These are phyloP conservation scores for Scenedesmus sp. DNA, from an alignment of 163 green algal genomes.

Conservation along the genomic window DNA sequence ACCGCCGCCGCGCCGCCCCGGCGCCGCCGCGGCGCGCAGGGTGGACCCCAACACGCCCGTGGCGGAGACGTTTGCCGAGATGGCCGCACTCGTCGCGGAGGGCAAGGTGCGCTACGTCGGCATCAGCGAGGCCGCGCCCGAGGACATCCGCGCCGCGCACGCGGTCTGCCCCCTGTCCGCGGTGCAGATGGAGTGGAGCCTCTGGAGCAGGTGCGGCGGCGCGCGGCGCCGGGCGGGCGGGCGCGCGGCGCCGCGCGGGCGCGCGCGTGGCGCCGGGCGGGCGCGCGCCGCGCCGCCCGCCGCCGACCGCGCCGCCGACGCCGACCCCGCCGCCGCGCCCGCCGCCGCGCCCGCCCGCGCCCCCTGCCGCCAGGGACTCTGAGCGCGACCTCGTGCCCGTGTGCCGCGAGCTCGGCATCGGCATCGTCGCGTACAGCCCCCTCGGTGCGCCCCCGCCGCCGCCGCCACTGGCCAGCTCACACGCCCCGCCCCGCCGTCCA, in stretches of 20 bases:
- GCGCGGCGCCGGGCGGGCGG: too few relatives aligned
- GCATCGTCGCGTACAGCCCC: slow-evolving; percentile 73
- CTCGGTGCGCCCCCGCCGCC: too few relatives aligned
- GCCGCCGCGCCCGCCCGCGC: too few relatives aligned
- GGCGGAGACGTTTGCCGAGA: slow-evolving; percentile 50
- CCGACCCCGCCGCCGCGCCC: too few relatives aligned
- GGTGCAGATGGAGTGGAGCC: slow-evolving; percentile 73
- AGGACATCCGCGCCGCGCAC: slow-evolving; percentile 67
- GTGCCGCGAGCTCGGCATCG: slow-evolving; percentile 76
- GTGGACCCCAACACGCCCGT: slow-evolving; percentile 48
- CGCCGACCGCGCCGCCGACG: too few relatives aligned
- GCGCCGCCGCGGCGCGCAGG: neutral
- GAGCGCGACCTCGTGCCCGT: slow-evolving; percentile 63
- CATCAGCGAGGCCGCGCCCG: slow-evolving; percentile 57
- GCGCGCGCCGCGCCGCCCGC: too few relatives aligned
- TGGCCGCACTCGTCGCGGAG: slow-evolving; percentile 63
- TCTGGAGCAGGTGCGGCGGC: slow-evolving; percentile 65
- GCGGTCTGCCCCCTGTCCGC: slow-evolving; percentile 68
- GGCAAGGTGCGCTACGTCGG: slow-evolving; percentile 74
- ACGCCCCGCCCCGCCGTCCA: slow-evolving; percentile 32
- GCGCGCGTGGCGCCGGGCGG: too few relatives aligned
- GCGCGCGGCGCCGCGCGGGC: too few relatives aligned
- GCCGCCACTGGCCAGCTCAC: slow-evolving; percentile 68
- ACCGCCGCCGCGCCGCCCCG: too few relatives aligned
- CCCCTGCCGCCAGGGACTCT: slow-evolving; percentile 31